Evolutionary conservation across 176 grass and related monocot species (phyloP).

Genomic region (Leersia perrieri): DNA sequence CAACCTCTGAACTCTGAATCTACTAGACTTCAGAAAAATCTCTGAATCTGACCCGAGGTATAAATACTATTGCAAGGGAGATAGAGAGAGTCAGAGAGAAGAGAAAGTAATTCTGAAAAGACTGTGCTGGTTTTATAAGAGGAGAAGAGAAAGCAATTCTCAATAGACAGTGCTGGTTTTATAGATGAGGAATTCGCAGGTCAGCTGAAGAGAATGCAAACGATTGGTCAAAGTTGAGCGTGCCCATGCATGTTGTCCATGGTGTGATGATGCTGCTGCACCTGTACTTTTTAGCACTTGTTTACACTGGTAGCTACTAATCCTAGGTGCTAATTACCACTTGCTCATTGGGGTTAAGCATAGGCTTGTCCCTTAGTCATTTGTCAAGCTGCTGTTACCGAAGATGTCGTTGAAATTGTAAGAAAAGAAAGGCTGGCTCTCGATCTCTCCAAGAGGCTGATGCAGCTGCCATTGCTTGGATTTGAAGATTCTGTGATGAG

Average conservation of each 20-base stretch:
- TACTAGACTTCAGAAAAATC: neutral
- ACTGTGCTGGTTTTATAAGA: slow-evolving; percentile 18
- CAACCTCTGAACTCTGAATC: slow-evolving; percentile 20
- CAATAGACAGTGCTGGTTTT: slow-evolving; percentile 9
- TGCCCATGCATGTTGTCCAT: neutral
- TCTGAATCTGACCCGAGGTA: neutral
- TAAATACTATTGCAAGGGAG: neutral
- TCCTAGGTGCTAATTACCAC: neutral
- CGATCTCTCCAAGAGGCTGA: neutral
- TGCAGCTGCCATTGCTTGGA: slow-evolving; percentile 15
- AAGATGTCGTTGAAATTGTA: slow-evolving; percentile 19
- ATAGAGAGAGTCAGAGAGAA: neutral
- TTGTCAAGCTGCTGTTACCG: slow-evolving; percentile 27
- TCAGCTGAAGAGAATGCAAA: neutral
- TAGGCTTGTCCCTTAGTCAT: slow-evolving; percentile 26
- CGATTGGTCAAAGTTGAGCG: slow-evolving; percentile 47
- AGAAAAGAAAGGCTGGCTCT: neutral
- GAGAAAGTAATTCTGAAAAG: slow-evolving; percentile 20
- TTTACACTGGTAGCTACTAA: neutral
- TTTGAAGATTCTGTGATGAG: neutral
- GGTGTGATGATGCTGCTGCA: neutral
- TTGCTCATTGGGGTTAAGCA: slow-evolving; percentile 1
- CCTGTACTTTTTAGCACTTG: slow-evolving; percentile 12
- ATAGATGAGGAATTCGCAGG: neutral
- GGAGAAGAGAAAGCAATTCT: neutral